phyloP scores from a whole-genome alignment of 1,284 basidiomycete species.

The Leccinum angustisporum region DNA sequence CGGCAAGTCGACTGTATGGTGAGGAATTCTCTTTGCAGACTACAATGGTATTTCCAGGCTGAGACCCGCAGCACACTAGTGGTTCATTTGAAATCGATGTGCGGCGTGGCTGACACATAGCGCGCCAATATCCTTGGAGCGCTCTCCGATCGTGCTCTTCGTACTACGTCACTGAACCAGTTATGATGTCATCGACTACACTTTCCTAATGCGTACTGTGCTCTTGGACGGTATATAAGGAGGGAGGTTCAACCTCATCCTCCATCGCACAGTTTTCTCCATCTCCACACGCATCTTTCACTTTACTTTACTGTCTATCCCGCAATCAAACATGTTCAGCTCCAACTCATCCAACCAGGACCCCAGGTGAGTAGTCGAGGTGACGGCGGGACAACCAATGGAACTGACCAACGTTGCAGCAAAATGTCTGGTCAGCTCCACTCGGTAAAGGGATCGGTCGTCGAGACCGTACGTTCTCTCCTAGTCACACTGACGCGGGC shows the following conservation, averaged over 20 bases:
- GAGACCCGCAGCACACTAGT: background rate
- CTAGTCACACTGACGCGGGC: no score
- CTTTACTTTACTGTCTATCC: background rate
- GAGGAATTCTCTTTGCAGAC: no score
- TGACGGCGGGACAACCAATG: accelerated
- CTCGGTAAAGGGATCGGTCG: constrained; percentile 57
- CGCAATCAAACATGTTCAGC: constrained; percentile 8
- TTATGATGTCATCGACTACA: constrained; percentile 34
- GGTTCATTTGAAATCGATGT: background rate
- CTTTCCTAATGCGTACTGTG: constrained; percentile 33
- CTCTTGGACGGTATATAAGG: constrained; percentile 30
- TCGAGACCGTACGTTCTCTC: constrained; percentile 47
- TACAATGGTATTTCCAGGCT: background rate
- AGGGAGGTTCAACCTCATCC: background rate
- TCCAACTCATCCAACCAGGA: constrained; percentile 24
- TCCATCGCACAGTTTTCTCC: constrained; percentile 9
- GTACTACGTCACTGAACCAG: constrained; percentile 22
- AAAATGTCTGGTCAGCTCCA: constrained; percentile 65
- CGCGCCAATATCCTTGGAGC: background rate
- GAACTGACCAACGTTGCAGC: constrained; percentile 33
- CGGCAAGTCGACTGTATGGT: no score
- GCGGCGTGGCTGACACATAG: background rate
- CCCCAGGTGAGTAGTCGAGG: constrained; percentile 25
- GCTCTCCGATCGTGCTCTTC: constrained; percentile 7
- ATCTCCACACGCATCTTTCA: background rate